Base-by-base conservation (phyloP, 2,329 filamentous ascomycete genomes). In the Ascochyta pisi region DNA sequence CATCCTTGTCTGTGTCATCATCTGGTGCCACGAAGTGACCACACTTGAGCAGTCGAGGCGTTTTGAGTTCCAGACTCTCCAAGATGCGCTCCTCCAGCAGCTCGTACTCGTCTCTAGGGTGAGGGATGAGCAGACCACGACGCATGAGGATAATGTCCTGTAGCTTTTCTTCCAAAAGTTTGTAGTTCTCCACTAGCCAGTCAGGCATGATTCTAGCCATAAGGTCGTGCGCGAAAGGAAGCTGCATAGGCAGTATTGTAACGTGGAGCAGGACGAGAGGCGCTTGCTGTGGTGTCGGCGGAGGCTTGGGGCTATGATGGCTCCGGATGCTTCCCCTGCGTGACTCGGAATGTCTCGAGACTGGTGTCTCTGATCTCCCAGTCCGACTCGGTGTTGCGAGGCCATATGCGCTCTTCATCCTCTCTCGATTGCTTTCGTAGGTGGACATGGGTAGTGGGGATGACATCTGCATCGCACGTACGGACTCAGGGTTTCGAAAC, bases 41-140 rank as follows among this genome's bases (percentile, higher is more conserved):
- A 64, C 89, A 92, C 65, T 89, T 88, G 6, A 91, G 81, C 39
- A 93, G 86, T 3, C 88, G 82, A 3, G 89, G 89, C 27, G 87
- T 78, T 1, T 86, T 87, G 15, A 94, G 79, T 71, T 92, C 90
- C 41, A 93, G 76, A 1, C 88, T 87, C 73, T 93, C 90, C 3
- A 93, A 78, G 31, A 94, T 80, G 26, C 90, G 82, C 76, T 93
- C 90, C 75, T 94, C 89, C 0, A 95, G 82, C 53, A 91, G 77
- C 73, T 93, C 90, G 67, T 90, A 94, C 71, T 93, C 90, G 52
- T 89, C 88, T 63, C 90, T 85, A 1, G 91, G 91, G 69, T 95
- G 91, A 2, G 89, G 86, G 7, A 95, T 82, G 39, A 95, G 78
- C 31, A 95, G 82, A 2, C 89, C 91, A 22, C 91, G 83, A 68